Base-by-base conservation (phyloP, 2,329 filamentous ascomycete genomes). In the Colletotrichum viniferum region DNA sequence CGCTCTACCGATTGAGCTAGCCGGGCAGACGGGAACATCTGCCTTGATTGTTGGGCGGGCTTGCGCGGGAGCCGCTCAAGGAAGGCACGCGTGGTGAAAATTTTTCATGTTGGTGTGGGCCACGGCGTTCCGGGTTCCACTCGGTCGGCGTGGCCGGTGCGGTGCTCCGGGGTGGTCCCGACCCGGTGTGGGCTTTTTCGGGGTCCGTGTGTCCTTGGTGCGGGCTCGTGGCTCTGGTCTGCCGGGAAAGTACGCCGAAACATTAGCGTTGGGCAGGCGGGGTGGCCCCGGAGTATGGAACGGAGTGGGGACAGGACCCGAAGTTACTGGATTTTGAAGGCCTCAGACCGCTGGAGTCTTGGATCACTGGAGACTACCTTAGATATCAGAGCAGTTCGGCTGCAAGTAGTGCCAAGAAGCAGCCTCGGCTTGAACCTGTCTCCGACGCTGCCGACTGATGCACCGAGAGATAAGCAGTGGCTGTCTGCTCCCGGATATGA, bases 1-100 rank as follows among this genome's bases (percentile, higher is more conserved):
- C 91, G 91, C 91, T 93, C 91, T 93, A 92, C 90, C 89, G 89
- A 91, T 92, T 92, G 90, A 92, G 90, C 90, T 92, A 92, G 87
- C 88, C 87, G 86, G 88, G 87, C 87, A 65, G 71, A 73, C 60
- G 58, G 18, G 16, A 36, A 82, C 32, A 74, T 74, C 71, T 74
- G 71, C 71, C 71, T 65, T 71, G 34, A 52, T 24, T 58, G 48
- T 69, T 69, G 71, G 6, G 0, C 0, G 3, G 2, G 0, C 2
- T 0, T 24, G 5, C 26, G 18, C 16, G 9, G 26, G 14, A 18
- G 3, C 7, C 4, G 5, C 3, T 30, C 16, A 43, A 13, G 24
- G 36, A 60, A n/a, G 18, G 12, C 36, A 21, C 28, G 60, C 34
- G 0, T 6, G 3, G 10, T n/a, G 71, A n/a, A 74, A 52, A 74